phyloP scores from a whole-genome alignment of 371 early-diverging fungal genomes.

The Zancudomyces culisetae region DNA sequence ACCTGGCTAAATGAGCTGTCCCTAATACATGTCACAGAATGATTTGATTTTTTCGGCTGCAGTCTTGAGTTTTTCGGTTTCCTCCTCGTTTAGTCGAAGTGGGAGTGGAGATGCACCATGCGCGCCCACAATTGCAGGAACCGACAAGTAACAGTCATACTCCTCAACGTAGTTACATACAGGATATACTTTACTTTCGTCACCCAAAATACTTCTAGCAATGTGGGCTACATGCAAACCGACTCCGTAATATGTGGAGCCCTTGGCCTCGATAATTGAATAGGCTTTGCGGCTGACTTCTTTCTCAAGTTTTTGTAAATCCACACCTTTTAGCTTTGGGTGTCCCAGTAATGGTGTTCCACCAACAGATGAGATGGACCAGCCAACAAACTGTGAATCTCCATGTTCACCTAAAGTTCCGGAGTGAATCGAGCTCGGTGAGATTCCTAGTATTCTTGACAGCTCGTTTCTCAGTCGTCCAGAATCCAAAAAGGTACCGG shows the following conservation, averaged over 20 bases:
- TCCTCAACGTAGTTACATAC: slow-evolving; percentile 40
- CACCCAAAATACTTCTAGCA: slow-evolving; percentile 40
- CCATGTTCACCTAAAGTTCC: slow-evolving; percentile 79
- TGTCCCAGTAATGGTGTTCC: slow-evolving; percentile 47
- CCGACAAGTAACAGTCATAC: slow-evolving; percentile 39
- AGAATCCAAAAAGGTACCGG: slow-evolving; percentile 69
- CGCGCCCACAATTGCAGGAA: slow-evolving; percentile 51
- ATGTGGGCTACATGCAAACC: slow-evolving; percentile 57
- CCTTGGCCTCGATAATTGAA: slow-evolving; percentile 66
- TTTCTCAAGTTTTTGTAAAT: slow-evolving; percentile 31
- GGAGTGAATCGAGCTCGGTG: slow-evolving; percentile 53
- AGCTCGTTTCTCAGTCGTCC: slow-evolving; percentile 48
- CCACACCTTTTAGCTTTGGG: slow-evolving; percentile 33
- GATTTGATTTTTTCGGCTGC: slow-evolving; percentile 29
- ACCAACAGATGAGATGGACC: slow-evolving; percentile 54
- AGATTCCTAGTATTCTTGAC: slow-evolving; percentile 35
- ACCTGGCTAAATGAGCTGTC: no score
- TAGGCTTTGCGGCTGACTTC: slow-evolving; percentile 53
- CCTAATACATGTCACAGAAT: slow-evolving; percentile 21
- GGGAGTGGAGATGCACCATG: slow-evolving; percentile 46
- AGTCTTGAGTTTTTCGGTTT: slow-evolving; percentile 24
- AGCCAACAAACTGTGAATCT: slow-evolving; percentile 64
- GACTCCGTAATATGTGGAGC: slow-evolving; percentile 73
- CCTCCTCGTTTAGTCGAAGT: slow-evolving; percentile 33
- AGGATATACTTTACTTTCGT: slow-evolving; percentile 41